Percentiles rank a stretch among this genome's conserved stretches.
phyloP scores from a whole-genome alignment of 1,139 yeast genomes.

The Eremothecium coryli region DNA sequence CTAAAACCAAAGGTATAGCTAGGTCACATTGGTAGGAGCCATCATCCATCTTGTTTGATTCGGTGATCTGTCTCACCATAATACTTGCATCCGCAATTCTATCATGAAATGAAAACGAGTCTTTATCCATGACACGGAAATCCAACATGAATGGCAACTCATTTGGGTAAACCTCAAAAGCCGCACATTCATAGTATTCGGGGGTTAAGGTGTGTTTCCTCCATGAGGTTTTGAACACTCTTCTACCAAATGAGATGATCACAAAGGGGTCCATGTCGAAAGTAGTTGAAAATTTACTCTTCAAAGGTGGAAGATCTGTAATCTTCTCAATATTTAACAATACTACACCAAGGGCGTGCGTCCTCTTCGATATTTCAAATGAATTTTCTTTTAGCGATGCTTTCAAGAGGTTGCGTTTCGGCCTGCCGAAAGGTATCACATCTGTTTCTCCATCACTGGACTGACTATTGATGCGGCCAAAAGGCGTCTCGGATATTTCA shows the following conservation, averaged over 20 bases:
- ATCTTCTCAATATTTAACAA: slow-evolving; percentile 71
- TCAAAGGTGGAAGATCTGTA: slow-evolving; percentile 59
- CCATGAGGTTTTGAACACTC: slow-evolving; percentile 80
- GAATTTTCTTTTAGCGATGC: slow-evolving; percentile 12
- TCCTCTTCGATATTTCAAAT: slow-evolving; percentile 24
- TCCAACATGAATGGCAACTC: slow-evolving; percentile 59
- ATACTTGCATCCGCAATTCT: slow-evolving; percentile 60
- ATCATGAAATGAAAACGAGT: slow-evolving; percentile 73
- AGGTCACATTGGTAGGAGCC: not conserved
- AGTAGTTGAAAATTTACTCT: slow-evolving; percentile 55
- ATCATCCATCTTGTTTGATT: slow-evolving; percentile 3
- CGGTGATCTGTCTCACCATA: slow-evolving; percentile 31
- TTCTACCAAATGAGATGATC: slow-evolving; percentile 81
- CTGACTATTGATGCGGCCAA: not conserved
- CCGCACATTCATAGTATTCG: slow-evolving; percentile 66
- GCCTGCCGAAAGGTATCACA: slow-evolving; percentile 5
- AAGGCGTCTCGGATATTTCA: not conserved
- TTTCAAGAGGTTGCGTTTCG: slow-evolving; percentile 12
- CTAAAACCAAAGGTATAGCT: slow-evolving; percentile 11
- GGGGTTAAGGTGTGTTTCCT: slow-evolving; percentile 79
- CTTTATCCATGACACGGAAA: slow-evolving; percentile 75
- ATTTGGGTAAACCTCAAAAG: slow-evolving; percentile 63
- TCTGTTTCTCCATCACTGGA: slow-evolving; percentile 10
- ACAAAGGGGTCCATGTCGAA: slow-evolving; percentile 97
- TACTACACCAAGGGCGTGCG: slow-evolving; percentile 48